A percentile compares a stretch with the other conserved stretches of the same genome.
These are phyloP conservation scores for Rhamnella rubrinervis DNA, from an alignment of 331 rosid species.

Conservation along the genomic window DNA sequence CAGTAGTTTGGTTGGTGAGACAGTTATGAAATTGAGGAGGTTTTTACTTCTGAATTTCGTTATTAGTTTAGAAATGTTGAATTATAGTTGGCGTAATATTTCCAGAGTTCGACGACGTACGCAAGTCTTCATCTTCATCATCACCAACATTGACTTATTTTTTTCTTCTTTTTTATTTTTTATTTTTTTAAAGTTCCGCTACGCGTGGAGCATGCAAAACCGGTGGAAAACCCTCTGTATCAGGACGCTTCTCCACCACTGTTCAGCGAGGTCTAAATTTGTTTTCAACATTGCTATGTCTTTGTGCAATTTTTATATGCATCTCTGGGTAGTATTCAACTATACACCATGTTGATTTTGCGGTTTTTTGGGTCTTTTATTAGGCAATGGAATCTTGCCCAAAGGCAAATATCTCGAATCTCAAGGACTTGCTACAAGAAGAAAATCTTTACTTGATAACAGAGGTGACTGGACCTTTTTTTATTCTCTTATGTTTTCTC, in stretches of 20 bases:
- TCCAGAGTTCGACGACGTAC: background rate
- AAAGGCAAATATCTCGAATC: constrained; percentile 36
- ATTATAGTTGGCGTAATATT: background rate
- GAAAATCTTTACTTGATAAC: constrained; percentile 67
- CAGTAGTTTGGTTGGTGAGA: too few species aligned
- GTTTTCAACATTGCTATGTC: background rate
- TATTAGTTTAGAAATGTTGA: too few species aligned
- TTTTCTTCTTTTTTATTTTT: background rate
- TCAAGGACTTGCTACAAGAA: constrained; percentile 61
- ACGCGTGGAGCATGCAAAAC: constrained; percentile 45
- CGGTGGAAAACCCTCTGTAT: constrained; percentile 50
- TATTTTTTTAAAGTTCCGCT: constrained; percentile 77
- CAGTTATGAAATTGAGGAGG: too few species aligned
- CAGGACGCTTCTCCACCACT: constrained; percentile 42
- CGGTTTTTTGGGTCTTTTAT: constrained; percentile 11
- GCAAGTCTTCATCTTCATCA: background rate
- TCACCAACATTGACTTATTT: background rate
- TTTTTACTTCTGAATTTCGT: too few species aligned
- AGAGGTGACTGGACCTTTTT: constrained; percentile 46
- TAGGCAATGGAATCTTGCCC: constrained; percentile 67
- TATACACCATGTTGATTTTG: background rate
- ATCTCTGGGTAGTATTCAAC: constrained; percentile 1
- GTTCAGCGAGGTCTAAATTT: constrained; percentile 45
- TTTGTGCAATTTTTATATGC: background rate
- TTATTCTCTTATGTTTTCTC: background rate